Base-by-base conservation (phyloP, 2,329 filamentous ascomycete species). In the Xylariaceae sp. region DNA sequence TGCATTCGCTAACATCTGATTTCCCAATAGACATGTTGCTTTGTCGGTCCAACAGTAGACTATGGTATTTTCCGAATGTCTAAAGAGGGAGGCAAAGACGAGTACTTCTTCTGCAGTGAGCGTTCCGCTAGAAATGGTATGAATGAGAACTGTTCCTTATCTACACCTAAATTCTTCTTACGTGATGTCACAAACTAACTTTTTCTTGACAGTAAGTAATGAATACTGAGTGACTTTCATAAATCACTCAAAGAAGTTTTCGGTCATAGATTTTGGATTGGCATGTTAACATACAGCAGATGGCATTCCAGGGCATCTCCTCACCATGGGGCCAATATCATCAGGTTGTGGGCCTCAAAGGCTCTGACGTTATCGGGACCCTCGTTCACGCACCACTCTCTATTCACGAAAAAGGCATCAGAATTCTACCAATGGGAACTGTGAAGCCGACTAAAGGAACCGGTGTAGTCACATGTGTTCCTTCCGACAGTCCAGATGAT, bases 401-500 rank as follows among this genome's bases (percentile, higher is more conserved):
- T 2, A 75, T 91, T 45, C 88, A 97, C 74, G 88, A 82, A 51
- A 81, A 89, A 44, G 88, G 88, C 60, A 87, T 99, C 22, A 83
- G 90, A 39, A 91, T 99, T 53, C 76, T 99, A 54, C 94, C 94
- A 49, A 99, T 99, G 94, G 91, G 96, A 58, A 87, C 88, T 0
- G 89, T 97, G 44, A 86, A 94, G 64, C 86, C 90, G 15, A 88
- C 87, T 51, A 99, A 99, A 78, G 94, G 94, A 68, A 99, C 94
- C 19, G 94, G 92, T 68, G 92, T 99, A 37, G 94, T 99, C 46
- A 95, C 92, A 1, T 97, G 84, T 39, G 94, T 99, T 13, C 94
- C 94, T 18, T 96, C 91, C 2, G 94, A 99, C 75, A 95, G 89
- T 53, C 90, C 94, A 1, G 94, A 99, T 68, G 94, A 99, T 69